phyloP scores from a whole-genome alignment of 2,329 filamentous ascomycete genomes.

The Penicillium janthinellum region DNA sequence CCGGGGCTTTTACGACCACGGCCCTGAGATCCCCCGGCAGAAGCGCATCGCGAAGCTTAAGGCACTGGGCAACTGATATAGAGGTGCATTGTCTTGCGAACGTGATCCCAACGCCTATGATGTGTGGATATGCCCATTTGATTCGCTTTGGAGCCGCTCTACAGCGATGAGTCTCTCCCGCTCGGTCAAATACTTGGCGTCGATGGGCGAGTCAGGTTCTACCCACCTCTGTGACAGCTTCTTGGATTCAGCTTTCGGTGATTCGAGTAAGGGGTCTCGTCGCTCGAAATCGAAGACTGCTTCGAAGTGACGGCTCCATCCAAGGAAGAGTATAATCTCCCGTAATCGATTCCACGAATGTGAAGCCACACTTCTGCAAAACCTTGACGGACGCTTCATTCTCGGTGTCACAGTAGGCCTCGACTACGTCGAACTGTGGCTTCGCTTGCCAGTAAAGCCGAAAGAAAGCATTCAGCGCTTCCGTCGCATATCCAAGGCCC shows the following conservation, averaged over 20 bases:
- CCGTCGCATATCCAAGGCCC: conserved; percentile 20
- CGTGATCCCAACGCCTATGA: no score
- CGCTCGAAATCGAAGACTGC: conserved; percentile 6
- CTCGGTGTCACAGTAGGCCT: conserved; percentile 12
- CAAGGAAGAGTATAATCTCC: conserved; percentile 12
- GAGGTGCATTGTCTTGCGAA: no score
- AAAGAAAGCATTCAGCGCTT: conserved; percentile 17
- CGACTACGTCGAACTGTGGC: conserved; percentile 1
- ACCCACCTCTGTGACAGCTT: no score
- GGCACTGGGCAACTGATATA: no score
- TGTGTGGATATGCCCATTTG: no score
- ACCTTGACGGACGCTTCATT: conserved; percentile 10
- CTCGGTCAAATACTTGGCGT: no score
- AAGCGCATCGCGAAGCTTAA: no score
- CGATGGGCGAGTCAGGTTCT: no score
- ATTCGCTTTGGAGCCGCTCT: no score
- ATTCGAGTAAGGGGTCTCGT: neutral
- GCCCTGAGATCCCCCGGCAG: no score
- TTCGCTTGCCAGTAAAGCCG: conserved; percentile 11
- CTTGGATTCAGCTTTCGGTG: neutral
- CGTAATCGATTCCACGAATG: neutral
- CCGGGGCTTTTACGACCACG: no score
- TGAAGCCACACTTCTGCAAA: conserved; percentile 14
- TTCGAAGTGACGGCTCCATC: conserved; percentile 15
- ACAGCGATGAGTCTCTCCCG: no score